These are phyloP conservation scores for Radiomyces spectabilis DNA, from an alignment of 192 early-diverging fungal species.

Conservation along the genomic window DNA sequence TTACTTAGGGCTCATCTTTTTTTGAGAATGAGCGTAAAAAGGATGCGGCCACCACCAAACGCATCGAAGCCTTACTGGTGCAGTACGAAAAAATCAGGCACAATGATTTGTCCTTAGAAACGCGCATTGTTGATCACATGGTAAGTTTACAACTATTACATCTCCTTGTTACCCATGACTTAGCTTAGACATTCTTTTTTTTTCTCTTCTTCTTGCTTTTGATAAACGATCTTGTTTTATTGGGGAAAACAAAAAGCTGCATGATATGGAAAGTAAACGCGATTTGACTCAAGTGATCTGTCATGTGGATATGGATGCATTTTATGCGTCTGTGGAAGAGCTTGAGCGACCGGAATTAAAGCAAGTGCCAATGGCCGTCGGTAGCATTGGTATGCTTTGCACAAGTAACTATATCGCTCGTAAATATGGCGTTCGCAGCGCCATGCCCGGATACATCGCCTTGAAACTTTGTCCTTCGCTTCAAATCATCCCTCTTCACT, in stretches of 20 bases:
- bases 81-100: conserved; percentile 29
- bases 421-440: conserved; percentile 59
- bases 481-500: conserved; percentile 36
- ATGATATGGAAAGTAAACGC: conserved; percentile 28
- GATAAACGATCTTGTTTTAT: too few species aligned
- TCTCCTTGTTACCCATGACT: too few species aligned
- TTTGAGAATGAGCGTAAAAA: conserved; percentile 41
- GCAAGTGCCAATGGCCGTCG: conserved; percentile 53
- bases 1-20: conserved; percentile 39
- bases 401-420: conserved; percentile 63
- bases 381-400: conserved; percentile 41
- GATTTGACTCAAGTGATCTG: conserved; percentile 48
- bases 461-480: conserved; percentile 52
- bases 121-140: conserved; percentile 26
- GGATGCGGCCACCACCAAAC: conserved; percentile 30
- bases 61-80: conserved; percentile 28
- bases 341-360: conserved; percentile 54
- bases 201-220: too few species aligned
- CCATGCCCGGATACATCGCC: conserved; percentile 60
- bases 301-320: conserved; percentile 70
- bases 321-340: conserved; percentile 66
- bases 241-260: too few species aligned
- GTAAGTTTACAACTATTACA: conserved; percentile 1
- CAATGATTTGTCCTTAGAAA: conserved; percentile 30
- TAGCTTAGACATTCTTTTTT: too few species aligned